Evolutionary conservation across 2,329 filamentous ascomycete genomes (phyloP), one percentile per base, ranked within the genome.

Genomic region (Metarhizium humberi): DNA sequence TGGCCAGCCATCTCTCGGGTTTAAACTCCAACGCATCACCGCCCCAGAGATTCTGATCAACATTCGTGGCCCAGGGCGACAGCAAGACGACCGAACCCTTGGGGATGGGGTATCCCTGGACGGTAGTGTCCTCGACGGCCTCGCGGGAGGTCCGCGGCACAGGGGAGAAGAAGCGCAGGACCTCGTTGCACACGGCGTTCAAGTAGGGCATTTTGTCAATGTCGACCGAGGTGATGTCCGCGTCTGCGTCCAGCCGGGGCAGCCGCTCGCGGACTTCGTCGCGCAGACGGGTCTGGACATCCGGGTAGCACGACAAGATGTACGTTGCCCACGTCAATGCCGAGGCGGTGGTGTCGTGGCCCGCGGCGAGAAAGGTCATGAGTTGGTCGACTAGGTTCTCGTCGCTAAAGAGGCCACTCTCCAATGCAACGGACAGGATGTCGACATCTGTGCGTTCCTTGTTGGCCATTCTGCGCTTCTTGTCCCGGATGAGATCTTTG

Each of bases 281-380:
- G 25, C 89, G 85, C 3, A 95, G 79, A 3, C 78, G 78, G 25
- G 69, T 70, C 70, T 94, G 88, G 2, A 88, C 73, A 0, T 83
- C 76, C 0, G 82, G 84, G 62, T 90, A 70, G 20, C 77, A 76
- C 61, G 81, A 81, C n/a, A 94, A 78, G 47, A 86, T 73, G 65
- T 90, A 88, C 7, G 84, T 71, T 3, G 85, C 80, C 87, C 88
- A 92, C n/a, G 85, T 87, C 66, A 94, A 76, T 18, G 88, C 79
- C 1, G 84, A 80, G 1, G 89, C 83, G 0, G 88, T 92, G 1
- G 89, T 92, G 71, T 92, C 88, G 68, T 92, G 89, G 25, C 86
- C 86, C 0, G 90, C 90, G 1, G 86, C 87, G 5, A 95, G 80
- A 73, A 95, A 94, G 0, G 89, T 95, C 88, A 95, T 94, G 66